phyloP scores from a whole-genome alignment of 208 protist species.

The Trypanosoma congolense region DNA sequence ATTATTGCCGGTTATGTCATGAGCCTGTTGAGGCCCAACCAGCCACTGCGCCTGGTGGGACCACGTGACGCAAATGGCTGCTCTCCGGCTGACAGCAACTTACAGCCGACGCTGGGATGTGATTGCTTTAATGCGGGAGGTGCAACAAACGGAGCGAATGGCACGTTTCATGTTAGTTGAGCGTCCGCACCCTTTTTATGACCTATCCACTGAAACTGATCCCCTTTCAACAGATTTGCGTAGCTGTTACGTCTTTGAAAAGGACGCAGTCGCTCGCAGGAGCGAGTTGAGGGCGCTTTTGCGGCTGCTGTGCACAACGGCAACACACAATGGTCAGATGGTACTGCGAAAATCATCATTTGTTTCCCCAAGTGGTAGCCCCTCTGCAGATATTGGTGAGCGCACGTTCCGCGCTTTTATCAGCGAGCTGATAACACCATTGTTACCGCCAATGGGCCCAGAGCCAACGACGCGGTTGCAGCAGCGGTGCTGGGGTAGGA shows the following conservation, averaged over 20 bases:
- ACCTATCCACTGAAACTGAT: conserved; percentile 4
- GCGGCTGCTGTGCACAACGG: conserved; percentile 15
- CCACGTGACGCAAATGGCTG: conserved; percentile 23
- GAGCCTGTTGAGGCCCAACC: conserved; percentile 21
- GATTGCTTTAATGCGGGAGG: conserved; percentile 5
- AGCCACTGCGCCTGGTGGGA: conserved; percentile 32
- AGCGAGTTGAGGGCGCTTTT: conserved; percentile 20
- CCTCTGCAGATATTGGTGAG: conserved; percentile 21
- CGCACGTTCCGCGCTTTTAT: conserved; percentile 29
- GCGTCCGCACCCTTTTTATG: conserved; percentile 19
- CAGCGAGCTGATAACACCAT: conserved; percentile 17
- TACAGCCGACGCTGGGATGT: conserved; percentile 19
- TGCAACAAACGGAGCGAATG: not conserved
- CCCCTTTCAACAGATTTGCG: conserved; percentile 17
- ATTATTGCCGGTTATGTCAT: conserved; percentile 26
- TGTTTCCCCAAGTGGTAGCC: conserved; percentile 4
- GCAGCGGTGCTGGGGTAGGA: conserved; percentile 29
- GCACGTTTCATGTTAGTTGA: conserved; percentile 11
- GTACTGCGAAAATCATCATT: conserved; percentile 12
- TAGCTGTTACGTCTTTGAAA: conserved; percentile 23
- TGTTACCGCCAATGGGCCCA: conserved; percentile 25
- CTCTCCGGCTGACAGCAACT: conserved; percentile 21
- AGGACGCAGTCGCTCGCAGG: conserved; percentile 21
- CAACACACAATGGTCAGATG: not conserved
- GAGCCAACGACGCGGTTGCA: conserved; percentile 25